Conservation (phyloP, 2,329 filamentous ascomycete genomes). For the Ophiocordyceps camponoti-leonardi region DNA sequence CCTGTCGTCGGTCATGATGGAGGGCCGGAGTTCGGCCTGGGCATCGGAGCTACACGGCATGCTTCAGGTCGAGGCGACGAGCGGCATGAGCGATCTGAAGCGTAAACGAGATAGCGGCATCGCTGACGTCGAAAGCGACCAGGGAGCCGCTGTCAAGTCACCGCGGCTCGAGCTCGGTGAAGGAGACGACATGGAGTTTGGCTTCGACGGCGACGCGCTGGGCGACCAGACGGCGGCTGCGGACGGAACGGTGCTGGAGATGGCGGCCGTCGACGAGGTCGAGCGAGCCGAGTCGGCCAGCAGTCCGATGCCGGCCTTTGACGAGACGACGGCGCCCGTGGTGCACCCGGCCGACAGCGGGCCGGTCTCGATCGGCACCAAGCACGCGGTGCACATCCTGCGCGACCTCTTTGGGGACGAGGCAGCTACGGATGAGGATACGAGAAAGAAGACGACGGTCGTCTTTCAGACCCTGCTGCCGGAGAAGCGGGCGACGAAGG, state of each 20-base stretch:
- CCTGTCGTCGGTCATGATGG: constrained; percentile 70
- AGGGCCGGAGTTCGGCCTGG: constrained; percentile 63
- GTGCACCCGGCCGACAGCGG: constrained; percentile 72
- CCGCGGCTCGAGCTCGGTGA: constrained; percentile 53
- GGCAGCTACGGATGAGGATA: constrained; percentile 48
- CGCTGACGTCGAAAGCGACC: constrained; percentile 57
- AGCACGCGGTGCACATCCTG: constrained; percentile 88
- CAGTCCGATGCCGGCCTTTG: constrained; percentile 44
- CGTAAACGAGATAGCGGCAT: constrained; percentile 83
- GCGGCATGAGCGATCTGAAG: constrained; percentile 66
- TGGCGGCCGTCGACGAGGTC: constrained; percentile 41
- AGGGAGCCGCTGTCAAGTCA: constrained; percentile 46
- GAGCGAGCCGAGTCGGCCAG: constrained; percentile 26
- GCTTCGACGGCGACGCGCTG: constrained; percentile 28
- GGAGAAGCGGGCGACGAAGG: constrained; percentile 61
- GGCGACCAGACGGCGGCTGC: constrained; percentile 35
- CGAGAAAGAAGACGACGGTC: constrained; percentile 59
- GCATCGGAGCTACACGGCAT: constrained; percentile 87
- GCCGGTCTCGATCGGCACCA: constrained; percentile 77
- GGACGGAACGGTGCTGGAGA: constrained; percentile 47
- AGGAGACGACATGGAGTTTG: constrained; percentile 45
- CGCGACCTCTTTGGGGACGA: constrained; percentile 72
- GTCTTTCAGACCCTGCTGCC: constrained; percentile 87
- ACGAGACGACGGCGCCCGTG: constrained; percentile 59
- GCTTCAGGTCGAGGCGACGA: constrained; percentile 69